phyloP scores from a whole-genome alignment of 495 filamentous ascomycete genomes.

The Zalerion maritima region DNA sequence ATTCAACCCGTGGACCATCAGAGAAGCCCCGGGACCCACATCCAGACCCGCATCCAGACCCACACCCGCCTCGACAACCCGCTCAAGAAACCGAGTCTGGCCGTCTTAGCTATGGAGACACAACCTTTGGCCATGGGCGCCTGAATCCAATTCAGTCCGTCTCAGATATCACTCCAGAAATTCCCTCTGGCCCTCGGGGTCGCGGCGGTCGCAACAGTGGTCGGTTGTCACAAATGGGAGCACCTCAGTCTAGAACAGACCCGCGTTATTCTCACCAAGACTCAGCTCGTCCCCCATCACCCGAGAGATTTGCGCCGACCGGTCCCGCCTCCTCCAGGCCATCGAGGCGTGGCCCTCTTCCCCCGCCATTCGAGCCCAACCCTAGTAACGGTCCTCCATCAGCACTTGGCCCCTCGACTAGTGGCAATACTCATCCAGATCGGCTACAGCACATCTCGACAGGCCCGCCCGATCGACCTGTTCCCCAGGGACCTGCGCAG shows the following conservation, averaged over 20 bases:
- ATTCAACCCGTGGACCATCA: constrained; percentile 23
- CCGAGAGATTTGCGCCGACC: constrained; percentile 33
- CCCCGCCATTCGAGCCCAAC: constrained; percentile 14
- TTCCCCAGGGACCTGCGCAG: constrained; percentile 11
- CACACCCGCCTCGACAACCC: constrained; percentile 13
- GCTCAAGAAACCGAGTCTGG: constrained; percentile 38
- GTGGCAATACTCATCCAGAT: constrained; percentile 28
- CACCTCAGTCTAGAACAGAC: constrained; percentile 21
- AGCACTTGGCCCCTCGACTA: constrained; percentile 11
- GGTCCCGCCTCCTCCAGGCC: constrained; percentile 30
- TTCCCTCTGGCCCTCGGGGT: constrained; percentile 59
- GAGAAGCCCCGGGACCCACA: constrained; percentile 14
- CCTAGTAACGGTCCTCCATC: constrained; percentile 14
- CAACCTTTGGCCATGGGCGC: constrained; percentile 46
- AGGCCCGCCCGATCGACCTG: constrained; percentile 7
- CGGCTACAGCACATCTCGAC: constrained; percentile 22
- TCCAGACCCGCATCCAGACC: constrained; percentile 20
- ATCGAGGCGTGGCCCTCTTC: constrained; percentile 25
- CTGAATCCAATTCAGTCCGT: constrained; percentile 39
- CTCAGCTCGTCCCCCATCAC: constrained; percentile 23
- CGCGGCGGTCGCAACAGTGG: constrained; percentile 26
- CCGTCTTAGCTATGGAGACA: constrained; percentile 42
- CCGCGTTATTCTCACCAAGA: constrained; percentile 19
- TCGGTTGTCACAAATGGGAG: constrained; percentile 17
- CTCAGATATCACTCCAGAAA: constrained; percentile 33